Percentiles rank a stretch among this genome's conserved stretches.
Evolutionary conservation across 805 yeast species (phyloP).

Genomic region (Ogataea chonburiensis): DNA sequence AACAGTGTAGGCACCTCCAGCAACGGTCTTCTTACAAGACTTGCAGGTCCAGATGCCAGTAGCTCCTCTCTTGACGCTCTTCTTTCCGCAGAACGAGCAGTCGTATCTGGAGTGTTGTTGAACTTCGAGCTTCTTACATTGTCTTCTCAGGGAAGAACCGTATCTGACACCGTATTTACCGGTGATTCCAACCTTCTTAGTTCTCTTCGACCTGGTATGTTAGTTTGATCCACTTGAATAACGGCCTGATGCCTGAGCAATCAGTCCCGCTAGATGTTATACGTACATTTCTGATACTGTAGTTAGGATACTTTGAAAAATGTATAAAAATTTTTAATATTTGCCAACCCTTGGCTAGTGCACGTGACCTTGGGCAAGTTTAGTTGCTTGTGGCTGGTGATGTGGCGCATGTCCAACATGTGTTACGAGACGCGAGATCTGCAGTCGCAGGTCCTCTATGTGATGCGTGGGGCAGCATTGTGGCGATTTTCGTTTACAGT

Average conservation of each 20-base stretch:
- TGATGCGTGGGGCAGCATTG: too few relatives aligned
- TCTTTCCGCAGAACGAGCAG: conserved; percentile 99
- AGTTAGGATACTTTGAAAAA: conserved; percentile 14
- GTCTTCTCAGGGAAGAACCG: conserved; percentile 99
- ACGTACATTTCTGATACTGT: conserved; percentile 13
- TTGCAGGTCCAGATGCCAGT: conserved; percentile 99
- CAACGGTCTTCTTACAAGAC: conserved; percentile 93
- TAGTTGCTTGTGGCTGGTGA: not conserved
- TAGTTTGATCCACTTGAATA: conserved; percentile 9
- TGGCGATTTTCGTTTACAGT: too few relatives aligned
- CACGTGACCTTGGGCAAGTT: conserved; percentile 8
- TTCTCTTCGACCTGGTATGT: conserved; percentile 90
- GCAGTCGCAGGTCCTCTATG: too few relatives aligned
- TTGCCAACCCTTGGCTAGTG: conserved; percentile 4
- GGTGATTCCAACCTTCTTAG: conserved; percentile 99
- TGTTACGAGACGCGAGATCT: too few relatives aligned
- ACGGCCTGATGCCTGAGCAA: not conserved
- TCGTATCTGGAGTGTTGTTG: conserved; percentile 99
- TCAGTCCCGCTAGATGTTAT: conserved; percentile 3
- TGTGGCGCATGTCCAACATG: conserved; percentile 2
- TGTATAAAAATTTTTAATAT: conserved; percentile 11
- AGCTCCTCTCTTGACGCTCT: conserved; percentile 95
- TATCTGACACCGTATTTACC: conserved; percentile 99
- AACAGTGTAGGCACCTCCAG: conserved; percentile 99
- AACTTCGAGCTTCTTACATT: conserved; percentile 97